Evolutionary conservation across 495 filamentous ascomycete species (phyloP).

Genomic region (Cairneyella variabilis): DNA sequence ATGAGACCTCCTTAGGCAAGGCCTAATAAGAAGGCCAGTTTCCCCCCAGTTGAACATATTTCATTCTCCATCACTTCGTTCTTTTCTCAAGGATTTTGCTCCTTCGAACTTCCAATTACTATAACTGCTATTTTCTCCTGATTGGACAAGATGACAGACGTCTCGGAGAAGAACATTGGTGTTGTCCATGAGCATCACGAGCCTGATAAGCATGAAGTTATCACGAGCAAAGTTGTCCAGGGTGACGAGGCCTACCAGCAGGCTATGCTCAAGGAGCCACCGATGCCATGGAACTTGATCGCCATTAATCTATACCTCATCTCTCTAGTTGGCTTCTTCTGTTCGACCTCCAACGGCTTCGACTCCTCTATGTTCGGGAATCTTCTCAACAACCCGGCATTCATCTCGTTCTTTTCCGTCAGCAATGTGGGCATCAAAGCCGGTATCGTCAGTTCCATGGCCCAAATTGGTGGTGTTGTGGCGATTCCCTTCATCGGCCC

Average conservation of each 20-base stretch:
- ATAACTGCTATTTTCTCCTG: neutral
- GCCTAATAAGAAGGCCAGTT: constrained; percentile 1
- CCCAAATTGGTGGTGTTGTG: constrained; percentile 19
- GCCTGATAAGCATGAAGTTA: neutral
- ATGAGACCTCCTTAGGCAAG: neutral
- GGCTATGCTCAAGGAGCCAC: constrained; percentile 31
- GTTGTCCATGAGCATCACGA: neutral
- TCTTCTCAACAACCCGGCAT: constrained; percentile 21
- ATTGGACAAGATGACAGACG: constrained; percentile 15
- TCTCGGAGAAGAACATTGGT: constrained; percentile 12
- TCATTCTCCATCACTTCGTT: constrained; percentile 3
- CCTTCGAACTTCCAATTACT: neutral
- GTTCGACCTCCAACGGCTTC: constrained; percentile 48
- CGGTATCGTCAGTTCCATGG: constrained; percentile 24
- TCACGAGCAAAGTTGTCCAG: constrained; percentile 19
- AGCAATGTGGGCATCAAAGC: constrained; percentile 16
- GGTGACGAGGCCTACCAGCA: constrained; percentile 29
- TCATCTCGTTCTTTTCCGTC: constrained; percentile 24
- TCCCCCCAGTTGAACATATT: neutral
- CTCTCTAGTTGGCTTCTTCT: constrained; percentile 35
- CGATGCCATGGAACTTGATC: constrained; percentile 28
- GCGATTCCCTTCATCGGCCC: constrained; percentile 32
- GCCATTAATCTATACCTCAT: constrained; percentile 33
- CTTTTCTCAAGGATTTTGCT: neutral
- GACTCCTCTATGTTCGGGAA: constrained; percentile 44